Conservation (phyloP, 2,329 filamentous ascomycete genomes). For the Verticillium dahliae region DNA sequence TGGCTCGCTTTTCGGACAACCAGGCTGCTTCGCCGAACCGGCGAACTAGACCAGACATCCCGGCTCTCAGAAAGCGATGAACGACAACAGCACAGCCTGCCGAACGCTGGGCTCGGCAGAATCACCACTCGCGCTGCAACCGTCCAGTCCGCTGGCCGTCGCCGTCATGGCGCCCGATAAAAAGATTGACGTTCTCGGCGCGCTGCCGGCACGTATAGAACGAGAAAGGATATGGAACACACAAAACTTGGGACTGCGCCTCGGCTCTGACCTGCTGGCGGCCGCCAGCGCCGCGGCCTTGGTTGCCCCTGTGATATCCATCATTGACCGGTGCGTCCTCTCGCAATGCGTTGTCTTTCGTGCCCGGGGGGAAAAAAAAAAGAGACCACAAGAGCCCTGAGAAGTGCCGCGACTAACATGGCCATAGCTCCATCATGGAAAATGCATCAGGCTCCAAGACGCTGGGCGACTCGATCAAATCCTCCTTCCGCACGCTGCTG, state of each 20-base stretch:
- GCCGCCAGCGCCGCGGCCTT: slow-evolving; percentile 67
- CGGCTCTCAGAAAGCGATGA: not conserved
- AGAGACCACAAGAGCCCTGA: too few relatives aligned
- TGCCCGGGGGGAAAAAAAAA: too few relatives aligned
- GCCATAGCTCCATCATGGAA: slow-evolving; percentile 65
- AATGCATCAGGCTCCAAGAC: slow-evolving; percentile 66
- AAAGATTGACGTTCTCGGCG: slow-evolving; percentile 7
- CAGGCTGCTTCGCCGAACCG: not conserved
- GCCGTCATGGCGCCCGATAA: slow-evolving; percentile 17
- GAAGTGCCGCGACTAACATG: not conserved
- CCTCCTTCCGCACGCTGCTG: slow-evolving; percentile 50
- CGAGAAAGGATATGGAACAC: slow-evolving; percentile 59
- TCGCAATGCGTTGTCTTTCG: not conserved
- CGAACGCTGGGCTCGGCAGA: not conserved
- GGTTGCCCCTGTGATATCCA: slow-evolving; percentile 77
- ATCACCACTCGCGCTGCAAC: slow-evolving; percentile 6
- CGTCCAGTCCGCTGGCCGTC: slow-evolving; percentile 26
- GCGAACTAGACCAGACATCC: not conserved
- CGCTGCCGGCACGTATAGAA: not conserved
- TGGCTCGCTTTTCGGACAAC: not conserved
- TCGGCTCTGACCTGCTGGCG: slow-evolving; percentile 62
- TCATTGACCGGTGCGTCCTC: slow-evolving; percentile 70
- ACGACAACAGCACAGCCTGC: not conserved
- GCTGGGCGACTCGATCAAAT: slow-evolving; percentile 51
- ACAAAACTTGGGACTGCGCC: slow-evolving; percentile 57